Conservation (phyloP, 495 filamentous ascomycete genomes). For the Penicillium ucsense region DNA sequence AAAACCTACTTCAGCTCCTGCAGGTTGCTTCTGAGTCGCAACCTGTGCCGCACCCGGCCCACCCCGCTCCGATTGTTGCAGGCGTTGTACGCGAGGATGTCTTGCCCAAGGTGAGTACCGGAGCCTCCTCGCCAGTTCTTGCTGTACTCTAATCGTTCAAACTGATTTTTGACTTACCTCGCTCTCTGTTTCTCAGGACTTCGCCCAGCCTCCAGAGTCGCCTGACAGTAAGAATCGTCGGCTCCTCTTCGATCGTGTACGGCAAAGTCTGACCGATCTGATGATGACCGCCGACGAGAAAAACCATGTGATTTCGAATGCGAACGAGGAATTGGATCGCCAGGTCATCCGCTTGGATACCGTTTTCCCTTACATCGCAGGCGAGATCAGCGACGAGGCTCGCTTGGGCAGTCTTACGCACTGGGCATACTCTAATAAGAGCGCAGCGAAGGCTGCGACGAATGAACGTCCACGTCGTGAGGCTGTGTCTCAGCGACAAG, state of each 20-base stretch:
- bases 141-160: neutral
- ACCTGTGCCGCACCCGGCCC: constrained; percentile 23
- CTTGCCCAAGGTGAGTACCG: constrained; percentile 22
- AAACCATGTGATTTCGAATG: constrained; percentile 85
- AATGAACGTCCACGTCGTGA: constrained; percentile 69
- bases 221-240: constrained; percentile 43
- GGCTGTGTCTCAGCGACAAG: constrained; percentile 55
- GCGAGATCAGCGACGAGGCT: constrained; percentile 88
- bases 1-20: constrained; percentile 59
- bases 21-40: constrained; percentile 53
- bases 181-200: constrained; percentile 13
- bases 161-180: constrained; percentile 4
- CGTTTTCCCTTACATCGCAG: constrained; percentile 71
- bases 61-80: constrained; percentile 30
- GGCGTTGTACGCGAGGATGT: constrained; percentile 33
- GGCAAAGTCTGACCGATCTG: constrained; percentile 59
- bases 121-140: neutral
- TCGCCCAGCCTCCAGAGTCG: constrained; percentile 23
- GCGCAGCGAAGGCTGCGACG: constrained; percentile 49
- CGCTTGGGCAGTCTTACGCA: constrained; percentile 83
- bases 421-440: constrained; percentile 92
- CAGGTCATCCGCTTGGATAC: constrained; percentile 77
- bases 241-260: constrained; percentile 53
- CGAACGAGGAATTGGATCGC: constrained; percentile 78
- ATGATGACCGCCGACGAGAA: constrained; percentile 88